phyloP scores from a whole-genome alignment of 768 basidiomycete species.

The Lepiota brunneoincarnata region DNA sequence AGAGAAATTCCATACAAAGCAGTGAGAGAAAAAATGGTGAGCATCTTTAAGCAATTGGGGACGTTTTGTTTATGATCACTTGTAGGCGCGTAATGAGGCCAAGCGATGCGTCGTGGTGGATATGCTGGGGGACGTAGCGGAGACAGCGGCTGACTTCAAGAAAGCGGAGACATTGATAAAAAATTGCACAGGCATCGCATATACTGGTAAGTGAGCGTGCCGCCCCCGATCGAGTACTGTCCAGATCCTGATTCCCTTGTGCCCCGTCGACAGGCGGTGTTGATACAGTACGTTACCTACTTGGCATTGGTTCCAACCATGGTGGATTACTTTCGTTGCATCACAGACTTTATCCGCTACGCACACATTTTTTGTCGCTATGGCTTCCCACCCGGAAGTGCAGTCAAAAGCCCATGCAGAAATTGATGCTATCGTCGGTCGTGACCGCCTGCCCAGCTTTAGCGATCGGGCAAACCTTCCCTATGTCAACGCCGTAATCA shows the following conservation, averaged over 20 bases:
- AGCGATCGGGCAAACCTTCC: conserved; percentile 18
- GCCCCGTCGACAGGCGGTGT: neutral
- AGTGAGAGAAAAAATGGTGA: conserved; percentile 1
- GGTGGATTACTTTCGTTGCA: neutral
- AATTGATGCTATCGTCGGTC: conserved; percentile 14
- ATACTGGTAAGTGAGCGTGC: too few species aligned
- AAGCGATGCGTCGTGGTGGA: too few species aligned
- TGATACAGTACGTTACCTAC: conserved; percentile 10
- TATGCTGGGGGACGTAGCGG: too few species aligned
- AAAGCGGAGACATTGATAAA: too few species aligned
- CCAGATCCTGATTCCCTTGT: too few species aligned
- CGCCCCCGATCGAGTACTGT: too few species aligned
- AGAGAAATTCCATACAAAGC: conserved; percentile 31
- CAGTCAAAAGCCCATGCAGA: conserved; percentile 13
- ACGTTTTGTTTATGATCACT: neutral
- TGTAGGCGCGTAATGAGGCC: neutral
- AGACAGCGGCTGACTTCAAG: too few species aligned
- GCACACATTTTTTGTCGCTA: conserved; percentile 33
- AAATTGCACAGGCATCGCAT: too few species aligned
- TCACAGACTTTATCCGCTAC: conserved; percentile 28
- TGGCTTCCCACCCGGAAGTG: conserved; percentile 8
- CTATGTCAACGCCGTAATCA: conserved; percentile 20
- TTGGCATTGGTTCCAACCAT: neutral
- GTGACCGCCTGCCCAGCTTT: conserved; percentile 12
- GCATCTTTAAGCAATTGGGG: neutral